Conservation (phyloP, 352 stramenopile species). For the Salisapilia sapeloensis region DNA sequence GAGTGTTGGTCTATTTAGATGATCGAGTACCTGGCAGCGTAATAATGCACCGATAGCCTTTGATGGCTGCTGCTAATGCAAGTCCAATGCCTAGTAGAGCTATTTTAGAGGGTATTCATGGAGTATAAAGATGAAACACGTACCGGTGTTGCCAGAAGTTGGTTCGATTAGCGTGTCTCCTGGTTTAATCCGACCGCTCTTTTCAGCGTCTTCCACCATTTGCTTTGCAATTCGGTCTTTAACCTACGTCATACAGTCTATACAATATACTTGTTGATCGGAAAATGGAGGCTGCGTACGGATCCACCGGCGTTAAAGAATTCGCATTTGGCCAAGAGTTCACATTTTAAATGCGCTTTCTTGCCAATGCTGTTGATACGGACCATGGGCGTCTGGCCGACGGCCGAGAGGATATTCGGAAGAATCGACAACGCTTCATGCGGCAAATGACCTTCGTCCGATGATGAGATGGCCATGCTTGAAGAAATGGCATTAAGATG, state of each 20-base stretch:
- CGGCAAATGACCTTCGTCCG: slow-evolving; percentile 11
- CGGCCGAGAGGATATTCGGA: slow-evolving; percentile 34
- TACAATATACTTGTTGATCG: too few species aligned
- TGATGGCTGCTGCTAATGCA: slow-evolving; percentile 90
- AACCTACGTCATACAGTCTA: slow-evolving; percentile 10
- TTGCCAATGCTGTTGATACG: slow-evolving; percentile 81
- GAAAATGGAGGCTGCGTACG: too few species aligned
- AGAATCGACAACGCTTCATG: slow-evolving; percentile 27
- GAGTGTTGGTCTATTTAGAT: too few species aligned
- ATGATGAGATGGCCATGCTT: too few species aligned
- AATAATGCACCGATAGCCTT: slow-evolving; percentile 91
- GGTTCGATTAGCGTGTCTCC: slow-evolving; percentile 94
- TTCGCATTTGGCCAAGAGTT: slow-evolving; percentile 92
- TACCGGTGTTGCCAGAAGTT: slow-evolving; percentile 94
- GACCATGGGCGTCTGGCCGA: slow-evolving; percentile 92
- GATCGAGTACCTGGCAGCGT: slow-evolving; percentile 46
- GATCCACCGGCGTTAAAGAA: slow-evolving; percentile 91
- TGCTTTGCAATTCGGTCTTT: slow-evolving; percentile 84
- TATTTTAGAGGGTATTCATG: neutral
- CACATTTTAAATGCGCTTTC: slow-evolving; percentile 73
- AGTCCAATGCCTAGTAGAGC: slow-evolving; percentile 78
- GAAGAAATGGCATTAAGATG: too few species aligned
- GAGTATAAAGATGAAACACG: neutral
- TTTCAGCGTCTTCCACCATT: slow-evolving; percentile 89
- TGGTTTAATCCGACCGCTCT: slow-evolving; percentile 79